Evolutionary conservation across 768 basidiomycete genomes (phyloP).

Genomic region (Mycena metata): DNA sequence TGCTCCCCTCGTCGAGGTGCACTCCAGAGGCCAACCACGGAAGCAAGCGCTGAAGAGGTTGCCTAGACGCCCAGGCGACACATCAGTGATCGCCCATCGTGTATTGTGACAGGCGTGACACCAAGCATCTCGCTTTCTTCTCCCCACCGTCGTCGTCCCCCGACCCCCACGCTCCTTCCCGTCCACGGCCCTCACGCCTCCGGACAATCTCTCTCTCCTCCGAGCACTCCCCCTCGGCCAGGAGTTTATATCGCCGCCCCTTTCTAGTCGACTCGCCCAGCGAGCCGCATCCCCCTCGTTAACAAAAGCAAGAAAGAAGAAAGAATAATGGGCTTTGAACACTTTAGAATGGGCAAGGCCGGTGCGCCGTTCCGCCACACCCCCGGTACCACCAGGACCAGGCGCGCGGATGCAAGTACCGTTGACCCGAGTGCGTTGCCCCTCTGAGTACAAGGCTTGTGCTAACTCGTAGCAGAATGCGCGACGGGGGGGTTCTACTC

Average conservation of each 20-base stretch:
- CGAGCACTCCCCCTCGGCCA: neutral
- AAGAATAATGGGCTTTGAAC: constrained; percentile 24
- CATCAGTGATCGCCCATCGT: too few relatives aligned
- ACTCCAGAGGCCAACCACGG: too few relatives aligned
- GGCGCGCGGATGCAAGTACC: constrained; percentile 4
- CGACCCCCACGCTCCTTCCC: constrained; percentile 36
- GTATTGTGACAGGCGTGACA: too few relatives aligned
- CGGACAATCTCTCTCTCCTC: neutral
- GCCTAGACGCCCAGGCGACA: too few relatives aligned
- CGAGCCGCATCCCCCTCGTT: neutral
- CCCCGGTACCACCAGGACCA: neutral
- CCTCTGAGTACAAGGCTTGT: neutral
- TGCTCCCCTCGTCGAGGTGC: too few relatives aligned
- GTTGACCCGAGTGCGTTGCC: constrained; percentile 5
- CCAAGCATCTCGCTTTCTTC: too few relatives aligned
- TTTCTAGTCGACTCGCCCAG: too few relatives aligned
- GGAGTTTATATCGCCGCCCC: neutral
- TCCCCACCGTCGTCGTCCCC: constrained; percentile 8
- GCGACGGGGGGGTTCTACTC: constrained; percentile 72
- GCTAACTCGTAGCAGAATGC: constrained; percentile 57
- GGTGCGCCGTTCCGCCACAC: constrained; percentile 28
- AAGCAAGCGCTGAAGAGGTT: too few relatives aligned
- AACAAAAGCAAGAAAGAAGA: neutral
- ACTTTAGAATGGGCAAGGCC: constrained; percentile 21
- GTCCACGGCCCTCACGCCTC: neutral